Evolutionary conservation across 2,329 filamentous ascomycete species (phyloP).

Genomic region (Aspergillus persii): DNA sequence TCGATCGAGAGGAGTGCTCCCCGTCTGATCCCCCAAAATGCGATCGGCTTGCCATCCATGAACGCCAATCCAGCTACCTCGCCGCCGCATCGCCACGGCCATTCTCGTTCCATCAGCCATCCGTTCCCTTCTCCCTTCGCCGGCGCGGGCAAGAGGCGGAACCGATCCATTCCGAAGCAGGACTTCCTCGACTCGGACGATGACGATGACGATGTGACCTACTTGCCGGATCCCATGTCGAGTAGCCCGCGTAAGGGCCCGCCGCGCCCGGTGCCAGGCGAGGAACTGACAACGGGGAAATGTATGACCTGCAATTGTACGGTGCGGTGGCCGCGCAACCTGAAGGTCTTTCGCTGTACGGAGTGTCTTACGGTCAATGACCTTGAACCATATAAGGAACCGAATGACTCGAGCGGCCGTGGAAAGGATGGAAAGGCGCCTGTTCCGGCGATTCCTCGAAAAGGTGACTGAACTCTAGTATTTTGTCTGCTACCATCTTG

Average conservation of each 20-base stretch:
- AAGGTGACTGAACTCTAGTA: slow-evolving; percentile 21
- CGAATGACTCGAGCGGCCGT: slow-evolving; percentile 16
- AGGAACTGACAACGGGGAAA: slow-evolving; percentile 65
- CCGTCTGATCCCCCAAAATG: slow-evolving; percentile 25
- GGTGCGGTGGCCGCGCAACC: slow-evolving; percentile 72
- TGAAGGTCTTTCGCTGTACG: slow-evolving; percentile 76
- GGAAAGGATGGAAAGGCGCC: slow-evolving; percentile 21
- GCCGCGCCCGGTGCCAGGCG: slow-evolving; percentile 42
- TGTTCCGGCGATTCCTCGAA: slow-evolving; percentile 16
- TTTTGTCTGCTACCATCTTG: slow-evolving; percentile 8
- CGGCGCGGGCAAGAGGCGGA: slow-evolving; percentile 48
- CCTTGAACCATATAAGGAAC: slow-evolving; percentile 50
- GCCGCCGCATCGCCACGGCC: slow-evolving; percentile 34
- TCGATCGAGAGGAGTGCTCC: slow-evolving; percentile 20
- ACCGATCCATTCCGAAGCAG: slow-evolving; percentile 51
- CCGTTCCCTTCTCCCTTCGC: slow-evolving; percentile 73
- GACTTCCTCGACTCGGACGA: slow-evolving; percentile 48
- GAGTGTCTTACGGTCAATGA: slow-evolving; percentile 86
- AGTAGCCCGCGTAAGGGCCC: slow-evolving; percentile 40
- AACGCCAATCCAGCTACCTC: slow-evolving; percentile 17
- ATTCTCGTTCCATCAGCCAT: slow-evolving; percentile 73
- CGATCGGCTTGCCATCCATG: slow-evolving; percentile 20
- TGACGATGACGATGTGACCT: slow-evolving; percentile 44
- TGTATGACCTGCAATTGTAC: slow-evolving; percentile 85
- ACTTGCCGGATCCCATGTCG: slow-evolving; percentile 33